Evolutionary conservation across 495 filamentous ascomycete genomes (phyloP), one percentile per base, ranked within the genome.

Genomic region (Wilcoxina mikolae): DNA sequence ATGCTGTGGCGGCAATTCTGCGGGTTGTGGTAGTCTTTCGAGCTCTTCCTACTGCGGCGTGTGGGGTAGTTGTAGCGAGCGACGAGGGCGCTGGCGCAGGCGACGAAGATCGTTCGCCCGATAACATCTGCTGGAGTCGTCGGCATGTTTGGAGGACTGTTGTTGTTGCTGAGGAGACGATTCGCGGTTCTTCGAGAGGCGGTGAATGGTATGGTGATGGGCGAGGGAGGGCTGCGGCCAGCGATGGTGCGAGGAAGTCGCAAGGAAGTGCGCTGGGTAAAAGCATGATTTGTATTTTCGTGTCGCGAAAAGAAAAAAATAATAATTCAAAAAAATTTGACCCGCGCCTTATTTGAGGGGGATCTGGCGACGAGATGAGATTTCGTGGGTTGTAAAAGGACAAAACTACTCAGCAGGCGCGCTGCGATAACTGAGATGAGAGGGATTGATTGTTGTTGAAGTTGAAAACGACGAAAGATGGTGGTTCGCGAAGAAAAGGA

Each of bases 211-310:
- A 64, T 22, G 62, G 60, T 54, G 60, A 52, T 42, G 45, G 28
- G 23, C 5, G 9, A 9, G 18, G 9, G 42, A 24, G 7, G 45
- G 15, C 44, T 17, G 41, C 3, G 18, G 54, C 24, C 25, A 53
- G 60, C 15, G 59, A 18, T 12, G 53, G 39, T 38, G 56, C 43
- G 42, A 65, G 62, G 20, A 53, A 49, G 28, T 66, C 63, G 52
- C 63, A 66, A 45, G 62, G 63, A 41, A 66, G 48, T 23, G 63
- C 63, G 51, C 62, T 65, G 18, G 63, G 63, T 12, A 66, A 59
- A 60, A 66, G 63, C 63, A 66, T 66, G 29, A 31, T 62, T 15
- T 17, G 39, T 18, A 18, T 20, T 9, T 20, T 5, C 10, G 10
- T 9, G 20, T 35, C 31, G 31, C 7, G 31, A 7, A 35, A 15